Conservation (phyloP, 192 early-diverging fungal species). For the Entomortierella lignicola region DNA sequence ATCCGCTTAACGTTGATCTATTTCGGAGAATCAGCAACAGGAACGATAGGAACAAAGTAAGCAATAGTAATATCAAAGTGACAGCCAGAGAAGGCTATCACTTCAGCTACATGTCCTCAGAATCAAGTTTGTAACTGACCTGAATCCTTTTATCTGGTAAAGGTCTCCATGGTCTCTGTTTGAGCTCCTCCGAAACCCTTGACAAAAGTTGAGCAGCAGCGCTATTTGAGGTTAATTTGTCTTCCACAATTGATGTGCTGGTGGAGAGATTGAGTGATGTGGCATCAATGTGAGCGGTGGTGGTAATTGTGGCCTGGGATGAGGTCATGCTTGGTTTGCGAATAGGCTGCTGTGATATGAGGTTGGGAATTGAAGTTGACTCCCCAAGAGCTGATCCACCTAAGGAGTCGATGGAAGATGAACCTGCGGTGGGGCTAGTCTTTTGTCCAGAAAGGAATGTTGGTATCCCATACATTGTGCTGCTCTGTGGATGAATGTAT, state of each 20-base stretch:
- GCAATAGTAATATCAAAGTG: neutral
- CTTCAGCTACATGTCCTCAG: too few species aligned
- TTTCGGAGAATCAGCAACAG: neutral
- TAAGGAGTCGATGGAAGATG: constrained; percentile 6
- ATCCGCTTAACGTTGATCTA: constrained; percentile 70
- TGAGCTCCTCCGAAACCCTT: constrained; percentile 46
- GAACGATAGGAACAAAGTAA: neutral
- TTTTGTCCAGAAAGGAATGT: constrained; percentile 23
- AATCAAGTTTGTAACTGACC: constrained; percentile 1
- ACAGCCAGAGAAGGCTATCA: too few species aligned
- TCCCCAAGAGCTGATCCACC: neutral
- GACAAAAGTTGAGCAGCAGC: constrained; percentile 33
- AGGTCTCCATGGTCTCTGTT: constrained; percentile 47
- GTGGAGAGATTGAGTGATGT: neutral
- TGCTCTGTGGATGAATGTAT: neutral
- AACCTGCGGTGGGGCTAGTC: neutral
- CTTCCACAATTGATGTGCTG: neutral
- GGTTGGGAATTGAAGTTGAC: constrained; percentile 26
- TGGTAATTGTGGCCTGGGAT: constrained; percentile 5
- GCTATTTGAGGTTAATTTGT: neutral
- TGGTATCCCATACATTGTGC: constrained; percentile 34
- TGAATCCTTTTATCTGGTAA: constrained; percentile 47
- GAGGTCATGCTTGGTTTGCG: constrained; percentile 36
- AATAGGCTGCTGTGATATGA: constrained; percentile 41
- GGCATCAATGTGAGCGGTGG: constrained; percentile 6